phyloP scores from a whole-genome alignment of 371 early-diverging fungal species.

The Umbelopsis sp. region DNA sequence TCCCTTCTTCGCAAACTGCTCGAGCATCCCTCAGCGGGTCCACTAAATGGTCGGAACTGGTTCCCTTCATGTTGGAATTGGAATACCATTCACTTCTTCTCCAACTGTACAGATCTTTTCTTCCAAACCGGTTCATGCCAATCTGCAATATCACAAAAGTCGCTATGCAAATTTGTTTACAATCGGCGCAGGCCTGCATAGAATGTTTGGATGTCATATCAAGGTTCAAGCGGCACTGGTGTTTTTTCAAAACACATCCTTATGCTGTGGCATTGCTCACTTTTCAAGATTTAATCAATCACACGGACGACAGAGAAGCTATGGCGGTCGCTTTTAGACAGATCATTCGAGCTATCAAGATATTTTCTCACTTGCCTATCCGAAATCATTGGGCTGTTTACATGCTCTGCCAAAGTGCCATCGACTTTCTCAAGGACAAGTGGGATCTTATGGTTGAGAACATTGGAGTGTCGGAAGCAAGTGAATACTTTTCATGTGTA shows the following conservation, averaged over 20 bases:
- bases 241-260: conserved; percentile 12
- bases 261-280: conserved; percentile 11
- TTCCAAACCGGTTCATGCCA: conserved; percentile 3
- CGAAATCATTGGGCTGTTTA: conserved; percentile 14
- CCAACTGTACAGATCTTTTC: conserved; percentile 9
- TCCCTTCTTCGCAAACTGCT: background rate
- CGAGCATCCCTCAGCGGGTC: conserved; percentile 4
- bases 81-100: conserved; percentile 14
- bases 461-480: conserved; percentile 14
- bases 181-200: background rate
- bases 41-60: conserved; percentile 14
- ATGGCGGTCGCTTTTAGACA: background rate
- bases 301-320: background rate
- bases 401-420: conserved; percentile 10
- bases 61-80: conserved; percentile 7
- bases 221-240: conserved; percentile 6
- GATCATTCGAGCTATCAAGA: conserved; percentile 11
- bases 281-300: conserved; percentile 6
- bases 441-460: conserved; percentile 15
- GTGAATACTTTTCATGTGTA: conserved; percentile 9
- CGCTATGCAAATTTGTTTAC: conserved; percentile 1
- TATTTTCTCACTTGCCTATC: background rate
- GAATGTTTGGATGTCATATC: conserved; percentile 12
- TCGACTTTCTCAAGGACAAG: conserved; percentile 11
- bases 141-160: conserved; percentile 10